phyloP scores from a whole-genome alignment of 768 basidiomycete species.

The Gloeostereum incarnatum region DNA sequence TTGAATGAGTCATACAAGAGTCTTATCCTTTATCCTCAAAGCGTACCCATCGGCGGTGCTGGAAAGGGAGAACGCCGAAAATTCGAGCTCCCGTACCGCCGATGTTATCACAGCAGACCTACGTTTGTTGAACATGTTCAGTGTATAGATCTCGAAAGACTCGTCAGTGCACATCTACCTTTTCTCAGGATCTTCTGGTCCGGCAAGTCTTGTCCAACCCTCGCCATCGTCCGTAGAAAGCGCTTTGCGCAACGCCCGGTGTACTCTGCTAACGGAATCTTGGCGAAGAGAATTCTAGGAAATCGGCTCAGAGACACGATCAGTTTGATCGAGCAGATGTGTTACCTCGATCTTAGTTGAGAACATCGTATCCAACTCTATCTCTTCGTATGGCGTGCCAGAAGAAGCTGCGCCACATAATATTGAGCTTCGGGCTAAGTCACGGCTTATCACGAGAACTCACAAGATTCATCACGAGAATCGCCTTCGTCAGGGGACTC shows the following conservation, averaged over 20 bases:
- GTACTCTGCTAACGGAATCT: background rate
- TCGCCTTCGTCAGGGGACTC: too few relatives aligned
- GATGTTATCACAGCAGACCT: background rate
- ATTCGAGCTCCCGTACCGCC: background rate
- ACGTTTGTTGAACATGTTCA: background rate
- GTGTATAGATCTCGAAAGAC: background rate
- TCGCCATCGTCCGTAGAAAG: too few relatives aligned
- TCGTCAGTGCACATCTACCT: background rate
- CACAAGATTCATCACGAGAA: background rate
- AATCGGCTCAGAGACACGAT: background rate
- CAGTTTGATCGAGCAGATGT: background rate
- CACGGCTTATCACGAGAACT: background rate
- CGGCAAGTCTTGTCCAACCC: background rate
- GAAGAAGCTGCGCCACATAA: background rate
- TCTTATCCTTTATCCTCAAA: background rate
- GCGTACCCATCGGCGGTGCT: background rate
- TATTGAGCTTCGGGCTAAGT: background rate
- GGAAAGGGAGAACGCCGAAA: background rate
- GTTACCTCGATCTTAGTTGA: slow-evolving; percentile 3
- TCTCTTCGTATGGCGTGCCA: background rate
- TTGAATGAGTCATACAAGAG: too few relatives aligned
- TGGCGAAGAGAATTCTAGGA: background rate
- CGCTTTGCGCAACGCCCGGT: background rate
- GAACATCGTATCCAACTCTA: background rate
- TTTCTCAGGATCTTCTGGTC: background rate